Conservation (phyloP, 139 green algal species). For the Chloropicon primus region DNA sequence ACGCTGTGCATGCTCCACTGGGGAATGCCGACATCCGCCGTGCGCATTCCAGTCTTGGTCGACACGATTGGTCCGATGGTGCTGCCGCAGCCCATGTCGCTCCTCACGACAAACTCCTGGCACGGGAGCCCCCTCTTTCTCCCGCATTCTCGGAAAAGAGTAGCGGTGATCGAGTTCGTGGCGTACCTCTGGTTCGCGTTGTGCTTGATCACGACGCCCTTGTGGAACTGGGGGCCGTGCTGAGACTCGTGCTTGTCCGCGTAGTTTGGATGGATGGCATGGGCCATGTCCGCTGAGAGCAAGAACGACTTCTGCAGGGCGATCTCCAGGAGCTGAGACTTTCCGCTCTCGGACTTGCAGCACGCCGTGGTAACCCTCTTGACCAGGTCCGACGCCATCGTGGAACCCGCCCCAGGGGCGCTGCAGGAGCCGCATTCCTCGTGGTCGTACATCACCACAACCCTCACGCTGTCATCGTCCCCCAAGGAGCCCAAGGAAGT, state of each 20-base stretch:
- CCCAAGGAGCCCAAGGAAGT: conserved; percentile 34
- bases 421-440: conserved; percentile 79
- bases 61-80: conserved; percentile 95
- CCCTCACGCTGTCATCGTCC: conserved; percentile 53
- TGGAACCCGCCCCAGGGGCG: conserved; percentile 63
- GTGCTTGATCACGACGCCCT: conserved; percentile 83
- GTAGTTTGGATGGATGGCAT: conserved; percentile 92
- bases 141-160: conserved; percentile 66
- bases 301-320: conserved; percentile 51
- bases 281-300: conserved; percentile 90
- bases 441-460: conserved; percentile 87
- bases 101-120: conserved; percentile 73
- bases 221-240: conserved; percentile 28
- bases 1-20: conserved; percentile 75
- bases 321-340: conserved; percentile 11
- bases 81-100: conserved; percentile 92
- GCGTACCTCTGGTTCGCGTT: conserved; percentile 94
- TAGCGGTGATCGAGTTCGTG: conserved; percentile 64
- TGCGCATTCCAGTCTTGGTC: conserved; percentile 59
- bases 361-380: conserved; percentile 19
- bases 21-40: conserved; percentile 73
- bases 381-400: conserved; percentile 82
- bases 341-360: conserved; percentile 17
- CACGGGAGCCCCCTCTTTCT: background rate
- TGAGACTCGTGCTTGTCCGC: conserved; percentile 27